Base-by-base conservation (phyloP, 106 monocot species). In the Alisma plantagoaquatica region DNA sequence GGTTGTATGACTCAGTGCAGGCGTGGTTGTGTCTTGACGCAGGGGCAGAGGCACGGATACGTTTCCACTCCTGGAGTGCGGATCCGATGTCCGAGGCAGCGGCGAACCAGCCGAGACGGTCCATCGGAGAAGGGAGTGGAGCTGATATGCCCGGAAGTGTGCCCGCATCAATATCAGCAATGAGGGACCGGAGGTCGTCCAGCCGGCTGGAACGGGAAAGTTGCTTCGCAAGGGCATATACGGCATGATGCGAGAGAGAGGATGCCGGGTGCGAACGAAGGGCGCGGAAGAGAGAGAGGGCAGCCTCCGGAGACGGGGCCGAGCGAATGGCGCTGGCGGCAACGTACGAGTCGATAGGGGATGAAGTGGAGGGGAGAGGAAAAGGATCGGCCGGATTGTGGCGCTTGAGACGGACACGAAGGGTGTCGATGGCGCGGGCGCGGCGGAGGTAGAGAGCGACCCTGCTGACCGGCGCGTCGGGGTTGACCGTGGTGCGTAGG, bases 1-100 rank as follows among this genome's bases (percentile, higher is more conserved):
- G 69, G 55, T 93, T 93, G 77, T 83, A 87, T 31, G 93, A 64
- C 50, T 93, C 93, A 41, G 74, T 63, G 38, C 57, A 71, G 22
- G 84, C 71, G 33, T 72, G 81, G 49, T 56, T 51, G 33, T 54
- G 73, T 47, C 15, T 42, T 31, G 14, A 20, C 27, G 1, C 5
- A 59, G 44, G 14, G 18, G 66, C 48, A 15, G 76, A 16, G 54
- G 76, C 44, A 23, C 71, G 68, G 61, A 88, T 31, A 45, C 54
- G 63, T 4, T 45, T 54, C 56, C 60, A 93, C 53, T 54, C 29
- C 0, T 30, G 2, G 46, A 83, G 68, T 18, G 87, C 38, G 10
- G 79, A 52, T 2, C 27, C 25, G 62, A 65, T 57, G 66, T 88
- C 88, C 10, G 70, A 64, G 33, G 94, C 72, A 52, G 73, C 54